Base-by-base conservation (phyloP, 352 stramenopile species). In the Phytopythium chamaehyphon region DNA sequence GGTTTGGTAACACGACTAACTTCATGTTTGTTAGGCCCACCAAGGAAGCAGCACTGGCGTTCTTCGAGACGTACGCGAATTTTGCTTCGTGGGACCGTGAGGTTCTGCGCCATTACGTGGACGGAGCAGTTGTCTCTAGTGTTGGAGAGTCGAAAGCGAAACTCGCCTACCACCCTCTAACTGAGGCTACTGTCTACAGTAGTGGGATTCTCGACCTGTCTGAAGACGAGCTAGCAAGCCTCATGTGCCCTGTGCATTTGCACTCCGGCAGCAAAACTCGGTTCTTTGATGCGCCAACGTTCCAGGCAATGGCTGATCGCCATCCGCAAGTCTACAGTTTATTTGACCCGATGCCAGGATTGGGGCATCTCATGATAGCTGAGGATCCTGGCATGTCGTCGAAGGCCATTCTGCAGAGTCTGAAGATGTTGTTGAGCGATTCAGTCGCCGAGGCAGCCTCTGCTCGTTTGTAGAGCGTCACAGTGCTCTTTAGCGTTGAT, bases 71-170 rank as follows among this genome's bases (percentile, higher is more conserved):
- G 40, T 61, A 51, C 28, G 62, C 69, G 21, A 74, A 73, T 50
- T 80, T 76, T 54, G 44, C 61, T 0, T 55, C 59, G 4, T 83
- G 69, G 69, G 59, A 83, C 40, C 61, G 58, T 9, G 72, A 80
- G 37, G 54, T 47, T 5, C 52, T 80, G 1, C 36, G 39, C 6
- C 6, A 40, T 2, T 80, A 66, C 51, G 47, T 74, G 33, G 57
- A 70, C 5, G 72, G 72, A 21, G 72, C 56, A 2, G 54, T 83
- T 6, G 66, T 83, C 21, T 62, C 61, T 5, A 33, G 28, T 59
- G 5, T 28, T 59, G 14, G 57, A 63, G 38, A 56, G 11, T 55
- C 59, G 1, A 23, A 16, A 16, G 53, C 57, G 4, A 56, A 60
- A n/a, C 54, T 73, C 0, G 61, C 61, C 8, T 72, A 61, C 15